phyloP scores from a whole-genome alignment of 768 basidiomycete genomes.

The Collybia nuda region DNA sequence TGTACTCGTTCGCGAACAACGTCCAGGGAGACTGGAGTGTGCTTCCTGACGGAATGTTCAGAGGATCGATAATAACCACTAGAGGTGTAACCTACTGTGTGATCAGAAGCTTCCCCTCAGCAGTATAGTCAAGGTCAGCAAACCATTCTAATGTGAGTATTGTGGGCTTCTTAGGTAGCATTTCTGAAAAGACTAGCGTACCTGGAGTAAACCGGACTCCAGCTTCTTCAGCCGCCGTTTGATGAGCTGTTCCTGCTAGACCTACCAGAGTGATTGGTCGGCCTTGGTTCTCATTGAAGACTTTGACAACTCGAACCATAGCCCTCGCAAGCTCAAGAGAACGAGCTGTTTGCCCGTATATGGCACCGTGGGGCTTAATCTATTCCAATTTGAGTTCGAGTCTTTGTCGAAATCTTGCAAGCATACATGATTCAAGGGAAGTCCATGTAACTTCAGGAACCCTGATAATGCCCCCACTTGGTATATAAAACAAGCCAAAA shows the following conservation, averaged over 20 bases:
- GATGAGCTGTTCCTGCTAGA: slow-evolving; percentile 62
- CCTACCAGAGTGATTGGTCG: slow-evolving; percentile 56
- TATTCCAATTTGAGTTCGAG: slow-evolving; percentile 12
- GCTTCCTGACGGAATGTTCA: slow-evolving; percentile 35
- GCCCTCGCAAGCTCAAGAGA: slow-evolving; percentile 56
- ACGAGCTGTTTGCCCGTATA: slow-evolving; percentile 60
- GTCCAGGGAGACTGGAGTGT: slow-evolving; percentile 43
- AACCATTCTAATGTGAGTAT: slow-evolving; percentile 54
- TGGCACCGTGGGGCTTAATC: slow-evolving; percentile 63
- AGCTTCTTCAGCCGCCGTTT: slow-evolving; percentile 50
- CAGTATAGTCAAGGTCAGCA: slow-evolving; percentile 61
- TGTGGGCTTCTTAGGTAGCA: not conserved
- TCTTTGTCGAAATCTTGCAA: no score
- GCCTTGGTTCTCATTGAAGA: slow-evolving; percentile 35
- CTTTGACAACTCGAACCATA: slow-evolving; percentile 49
- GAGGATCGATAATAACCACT: no score
- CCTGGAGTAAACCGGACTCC: slow-evolving; percentile 65
- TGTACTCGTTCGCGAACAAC: slow-evolving; percentile 42
- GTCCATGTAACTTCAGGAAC: slow-evolving; percentile 52
- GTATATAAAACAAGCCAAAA: slow-evolving; percentile 57
- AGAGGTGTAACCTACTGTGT: slow-evolving; percentile 41
- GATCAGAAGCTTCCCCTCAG: slow-evolving; percentile 57
- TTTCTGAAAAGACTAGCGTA: slow-evolving; percentile 13
- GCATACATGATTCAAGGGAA: slow-evolving; percentile 57
- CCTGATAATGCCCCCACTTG: slow-evolving; percentile 67